Evolutionary conservation across 768 basidiomycete species (phyloP).

Genomic region (Dioszegia hungarica): DNA sequence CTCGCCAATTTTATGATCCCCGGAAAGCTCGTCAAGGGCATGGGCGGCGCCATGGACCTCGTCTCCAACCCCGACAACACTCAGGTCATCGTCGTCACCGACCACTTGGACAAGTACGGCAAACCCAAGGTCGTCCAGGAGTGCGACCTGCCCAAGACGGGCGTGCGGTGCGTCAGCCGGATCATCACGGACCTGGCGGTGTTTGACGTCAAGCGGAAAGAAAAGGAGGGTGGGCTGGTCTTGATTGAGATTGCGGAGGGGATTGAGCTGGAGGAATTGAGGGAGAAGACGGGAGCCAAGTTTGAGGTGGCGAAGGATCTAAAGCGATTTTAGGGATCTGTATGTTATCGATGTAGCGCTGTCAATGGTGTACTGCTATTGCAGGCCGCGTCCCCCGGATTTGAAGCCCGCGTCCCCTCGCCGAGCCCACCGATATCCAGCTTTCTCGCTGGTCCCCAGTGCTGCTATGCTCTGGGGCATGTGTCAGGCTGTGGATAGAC

Average conservation of each 20-base stretch:
- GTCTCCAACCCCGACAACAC: conserved; percentile 95
- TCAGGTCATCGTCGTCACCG: conserved; percentile 80
- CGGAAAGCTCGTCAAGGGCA: conserved; percentile 60
- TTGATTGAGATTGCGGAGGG: conserved; percentile 81
- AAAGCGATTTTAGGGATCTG: conserved; percentile 2
- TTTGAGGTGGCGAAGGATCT: conserved; percentile 54
- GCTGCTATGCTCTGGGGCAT: too few species aligned
- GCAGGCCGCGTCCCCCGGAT: too few species aligned
- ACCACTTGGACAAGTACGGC: conserved; percentile 85
- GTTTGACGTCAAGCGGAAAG: conserved; percentile 72
- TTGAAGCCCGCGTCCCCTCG: too few species aligned
- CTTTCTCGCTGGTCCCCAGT: too few species aligned
- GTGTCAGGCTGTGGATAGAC: too few species aligned
- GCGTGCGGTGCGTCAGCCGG: conserved; percentile 77
- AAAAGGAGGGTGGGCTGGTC: conserved; percentile 58
- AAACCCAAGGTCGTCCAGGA: conserved; percentile 78
- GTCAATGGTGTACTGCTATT: not conserved
- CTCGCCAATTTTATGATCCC: conserved; percentile 99
- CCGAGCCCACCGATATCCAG: too few species aligned
- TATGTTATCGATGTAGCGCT: not conserved
- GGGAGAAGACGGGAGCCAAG: conserved; percentile 76
- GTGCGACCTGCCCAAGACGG: conserved; percentile 81
- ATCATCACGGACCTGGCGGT: conserved; percentile 87
- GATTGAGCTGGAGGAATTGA: conserved; percentile 75
- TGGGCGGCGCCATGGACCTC: conserved; percentile 94